phyloP scores from a whole-genome alignment of 805 yeast genomes.

The Ogataea zsoltii region DNA sequence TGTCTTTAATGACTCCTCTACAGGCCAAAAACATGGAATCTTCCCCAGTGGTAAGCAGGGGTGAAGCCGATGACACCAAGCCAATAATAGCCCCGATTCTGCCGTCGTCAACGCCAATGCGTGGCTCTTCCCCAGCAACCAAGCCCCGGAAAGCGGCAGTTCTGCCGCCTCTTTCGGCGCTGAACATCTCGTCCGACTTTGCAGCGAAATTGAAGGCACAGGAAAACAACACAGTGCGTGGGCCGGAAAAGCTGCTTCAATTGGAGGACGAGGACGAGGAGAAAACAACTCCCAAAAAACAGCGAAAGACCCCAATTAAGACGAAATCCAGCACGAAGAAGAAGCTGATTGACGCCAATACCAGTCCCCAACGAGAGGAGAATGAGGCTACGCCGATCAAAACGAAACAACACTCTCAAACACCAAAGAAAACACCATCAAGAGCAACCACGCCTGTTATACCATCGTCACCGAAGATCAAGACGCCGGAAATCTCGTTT shows the following conservation, averaged over 20 bases:
- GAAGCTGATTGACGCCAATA: background rate
- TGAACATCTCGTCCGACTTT: slow-evolving; percentile 16
- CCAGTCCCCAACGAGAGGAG: background rate
- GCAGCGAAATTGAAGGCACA: slow-evolving; percentile 14
- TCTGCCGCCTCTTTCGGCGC: slow-evolving; percentile 11
- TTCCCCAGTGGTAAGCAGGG: background rate
- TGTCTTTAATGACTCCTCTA: background rate
- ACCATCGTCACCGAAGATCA: slow-evolving; percentile 3
- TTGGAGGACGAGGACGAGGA: slow-evolving; percentile 1
- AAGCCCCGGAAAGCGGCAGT: slow-evolving; percentile 6
- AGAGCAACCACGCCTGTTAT: background rate
- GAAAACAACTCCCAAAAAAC: slow-evolving; percentile 8
- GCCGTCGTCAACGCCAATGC: slow-evolving; percentile 22
- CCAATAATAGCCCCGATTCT: slow-evolving; percentile 16
- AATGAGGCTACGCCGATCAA: background rate
- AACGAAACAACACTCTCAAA: slow-evolving; percentile 2
- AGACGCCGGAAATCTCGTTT: slow-evolving; percentile 23
- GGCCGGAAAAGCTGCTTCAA: slow-evolving; percentile 14
- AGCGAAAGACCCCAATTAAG: background rate
- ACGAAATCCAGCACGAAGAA: background rate
- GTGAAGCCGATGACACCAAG: background rate
- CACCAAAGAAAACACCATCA: slow-evolving; percentile 5
- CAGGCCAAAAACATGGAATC: background rate
- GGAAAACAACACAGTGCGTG: slow-evolving; percentile 6
- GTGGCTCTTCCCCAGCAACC: slow-evolving; percentile 7